Conservation (phyloP, 192 early-diverging fungal genomes). For the Phlyctochytrium arcticum region DNA sequence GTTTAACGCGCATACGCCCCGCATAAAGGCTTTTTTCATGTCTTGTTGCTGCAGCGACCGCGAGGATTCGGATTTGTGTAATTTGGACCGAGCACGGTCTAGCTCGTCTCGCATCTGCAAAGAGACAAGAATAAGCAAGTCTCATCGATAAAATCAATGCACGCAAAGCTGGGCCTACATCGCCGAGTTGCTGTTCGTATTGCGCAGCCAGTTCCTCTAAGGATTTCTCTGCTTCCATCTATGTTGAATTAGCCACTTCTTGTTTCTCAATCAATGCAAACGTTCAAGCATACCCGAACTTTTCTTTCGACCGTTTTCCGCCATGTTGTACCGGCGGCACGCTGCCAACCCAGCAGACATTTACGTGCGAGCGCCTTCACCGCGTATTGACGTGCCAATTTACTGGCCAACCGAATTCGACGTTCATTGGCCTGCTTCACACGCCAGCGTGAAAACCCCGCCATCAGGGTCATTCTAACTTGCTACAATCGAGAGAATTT, state of each 20-base stretch:
- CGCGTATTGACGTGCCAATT: constrained; percentile 13
- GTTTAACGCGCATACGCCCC: constrained; percentile 44
- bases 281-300: constrained; percentile 12
- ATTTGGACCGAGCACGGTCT: background rate
- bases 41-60: constrained; percentile 32
- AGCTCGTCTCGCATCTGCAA: constrained; percentile 12
- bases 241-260: background rate
- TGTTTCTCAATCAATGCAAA: background rate
- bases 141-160: background rate
- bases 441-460: constrained; percentile 34
- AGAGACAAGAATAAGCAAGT: background rate
- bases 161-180: constrained; percentile 2
- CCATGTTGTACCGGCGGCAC: constrained; percentile 35
- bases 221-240: constrained; percentile 38
- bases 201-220: constrained; percentile 23
- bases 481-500: too few relatives aligned
- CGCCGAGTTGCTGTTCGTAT: constrained; percentile 32
- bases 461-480: too few relatives aligned
- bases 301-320: constrained; percentile 28
- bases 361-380: constrained; percentile 2
- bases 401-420: constrained; percentile 16
- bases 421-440: constrained; percentile 19
- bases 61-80: constrained; percentile 17
- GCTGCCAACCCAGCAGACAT: constrained; percentile 35
- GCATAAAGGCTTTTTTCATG: constrained; percentile 45